Base-by-base conservation (phyloP, 768 basidiomycete genomes). In the Amylocystis lapponica region DNA sequence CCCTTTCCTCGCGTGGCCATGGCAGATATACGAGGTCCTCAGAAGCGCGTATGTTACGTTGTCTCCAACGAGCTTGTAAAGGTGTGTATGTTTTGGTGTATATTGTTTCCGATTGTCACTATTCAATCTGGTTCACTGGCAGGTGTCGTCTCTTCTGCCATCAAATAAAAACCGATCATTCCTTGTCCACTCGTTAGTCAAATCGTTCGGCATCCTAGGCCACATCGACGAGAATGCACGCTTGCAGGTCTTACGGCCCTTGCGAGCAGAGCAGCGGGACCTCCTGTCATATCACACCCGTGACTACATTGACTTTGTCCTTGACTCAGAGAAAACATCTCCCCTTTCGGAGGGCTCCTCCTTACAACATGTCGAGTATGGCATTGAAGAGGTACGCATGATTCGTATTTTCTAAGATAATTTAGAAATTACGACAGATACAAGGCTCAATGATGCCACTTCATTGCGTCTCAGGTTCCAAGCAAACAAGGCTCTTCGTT, bases 121-220 rank as follows among this genome's bases (percentile, higher is more conserved):
- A 19, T 19, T 5, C 5, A 22, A 9, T 19, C 13, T 21, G 7
- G 17, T 14, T 10, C 13, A 36, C 17, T 10, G n/a, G 7, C 35
- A 76, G 72, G 56, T 66, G 21, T 71, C 74, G 2, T 77, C 76
- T 3, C 67, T 78, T 3, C 70, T 92, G 1, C 85, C 85, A 6
- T 85, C 83, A 1, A 88, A 88, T 53, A 71, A 56, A 43, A 74
- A 78, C 31, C 72, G 84, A 23, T 87, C 85, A 0, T 51, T 75
- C 2, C 49, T 86, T 0, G 83, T 86, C 2, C 84, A 87, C 54
- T 74, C 79, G 8, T 66, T 88, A 3, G 68, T 78, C 34, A 69
- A 69, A 42, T 63, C 75, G 1, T 67, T 78, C 32, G 75, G 72
- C 2, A 61, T 84, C 17, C 63, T 81, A 6, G 41, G 27, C 10